phyloP scores from a whole-genome alignment of 73 alveolate genomes.

The Tetrahymena borealis region DNA sequence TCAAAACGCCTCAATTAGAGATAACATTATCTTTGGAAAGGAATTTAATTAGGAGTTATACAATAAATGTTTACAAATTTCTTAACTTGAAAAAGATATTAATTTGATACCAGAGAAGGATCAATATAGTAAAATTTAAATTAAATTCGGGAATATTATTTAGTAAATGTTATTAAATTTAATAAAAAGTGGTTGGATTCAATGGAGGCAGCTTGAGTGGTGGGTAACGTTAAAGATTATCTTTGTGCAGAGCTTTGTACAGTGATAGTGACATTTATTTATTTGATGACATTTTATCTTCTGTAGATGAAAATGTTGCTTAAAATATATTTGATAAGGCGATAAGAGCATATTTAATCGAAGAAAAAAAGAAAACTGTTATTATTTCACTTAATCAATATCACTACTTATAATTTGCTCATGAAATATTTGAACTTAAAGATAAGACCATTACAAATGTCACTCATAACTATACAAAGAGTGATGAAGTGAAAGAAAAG shows the following conservation, averaged over 20 bases:
- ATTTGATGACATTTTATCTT: constrained; percentile 39
- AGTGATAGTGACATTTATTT: constrained; percentile 8
- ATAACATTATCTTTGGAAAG: not conserved
- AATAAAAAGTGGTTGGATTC: constrained; percentile 34
- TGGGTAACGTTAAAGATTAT: constrained; percentile 15
- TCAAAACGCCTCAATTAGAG: not conserved
- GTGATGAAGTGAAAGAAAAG: not conserved
- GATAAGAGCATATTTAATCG: constrained; percentile 5
- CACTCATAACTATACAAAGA: not conserved
- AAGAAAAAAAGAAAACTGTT: constrained; percentile 16
- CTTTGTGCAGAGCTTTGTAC: constrained; percentile 39
- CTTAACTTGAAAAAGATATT: not conserved
- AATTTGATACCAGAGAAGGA: not conserved
- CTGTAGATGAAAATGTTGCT: constrained; percentile 42
- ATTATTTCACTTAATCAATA: constrained; percentile 15
- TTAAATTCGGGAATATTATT: not conserved
- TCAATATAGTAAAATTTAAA: not conserved
- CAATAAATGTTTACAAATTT: not conserved
- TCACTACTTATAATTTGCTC: constrained; percentile 25
- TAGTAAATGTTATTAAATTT: not conserved
- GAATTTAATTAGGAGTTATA: not conserved
- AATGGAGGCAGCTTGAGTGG: constrained; percentile 51
- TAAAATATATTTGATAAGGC: constrained; percentile 32
- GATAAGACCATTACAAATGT: not conserved
- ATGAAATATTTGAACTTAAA: constrained; percentile 13